Conservation (phyloP, 805 yeast genomes). For the Lipomyces oligophaga region DNA sequence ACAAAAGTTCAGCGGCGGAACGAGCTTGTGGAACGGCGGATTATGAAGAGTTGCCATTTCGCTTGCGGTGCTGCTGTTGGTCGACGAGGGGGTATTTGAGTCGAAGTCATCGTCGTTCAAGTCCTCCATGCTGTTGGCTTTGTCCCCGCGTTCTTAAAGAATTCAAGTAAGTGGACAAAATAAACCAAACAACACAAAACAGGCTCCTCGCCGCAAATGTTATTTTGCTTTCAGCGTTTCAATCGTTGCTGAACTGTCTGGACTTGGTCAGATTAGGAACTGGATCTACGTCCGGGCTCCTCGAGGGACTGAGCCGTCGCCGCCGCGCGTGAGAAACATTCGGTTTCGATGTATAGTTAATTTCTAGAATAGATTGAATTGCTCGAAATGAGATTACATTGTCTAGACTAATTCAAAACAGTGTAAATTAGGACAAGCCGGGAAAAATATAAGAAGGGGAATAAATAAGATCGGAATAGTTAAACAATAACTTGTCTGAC, state of each 20-base stretch:
- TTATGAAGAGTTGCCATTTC: constrained; percentile 37
- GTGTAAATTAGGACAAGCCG: no score
- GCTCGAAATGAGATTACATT: no score
- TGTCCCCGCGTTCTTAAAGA: not conserved
- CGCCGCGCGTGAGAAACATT: no score
- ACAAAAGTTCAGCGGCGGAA: constrained; percentile 92
- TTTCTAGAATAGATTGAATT: no score
- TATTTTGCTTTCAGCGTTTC: not conserved
- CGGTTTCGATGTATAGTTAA: no score
- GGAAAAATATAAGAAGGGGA: no score
- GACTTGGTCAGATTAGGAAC: no score
- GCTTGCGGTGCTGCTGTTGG: constrained; percentile 24
- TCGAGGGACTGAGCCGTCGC: no score
- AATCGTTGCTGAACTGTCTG: not conserved
- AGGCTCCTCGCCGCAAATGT: not conserved
- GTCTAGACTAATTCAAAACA: no score
- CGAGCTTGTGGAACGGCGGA: constrained; percentile 64
- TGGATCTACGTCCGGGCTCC: no score
- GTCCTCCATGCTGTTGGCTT: constrained; percentile 24
- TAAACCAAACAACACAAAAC: not conserved
- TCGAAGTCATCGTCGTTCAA: constrained; percentile 28
- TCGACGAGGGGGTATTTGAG: constrained; percentile 28
- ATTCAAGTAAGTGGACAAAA: not conserved
- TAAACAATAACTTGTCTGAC: no score
- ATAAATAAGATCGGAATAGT: no score